phyloP scores from a whole-genome alignment of 169 alveolate species.

The Babesia bigemina region DNA sequence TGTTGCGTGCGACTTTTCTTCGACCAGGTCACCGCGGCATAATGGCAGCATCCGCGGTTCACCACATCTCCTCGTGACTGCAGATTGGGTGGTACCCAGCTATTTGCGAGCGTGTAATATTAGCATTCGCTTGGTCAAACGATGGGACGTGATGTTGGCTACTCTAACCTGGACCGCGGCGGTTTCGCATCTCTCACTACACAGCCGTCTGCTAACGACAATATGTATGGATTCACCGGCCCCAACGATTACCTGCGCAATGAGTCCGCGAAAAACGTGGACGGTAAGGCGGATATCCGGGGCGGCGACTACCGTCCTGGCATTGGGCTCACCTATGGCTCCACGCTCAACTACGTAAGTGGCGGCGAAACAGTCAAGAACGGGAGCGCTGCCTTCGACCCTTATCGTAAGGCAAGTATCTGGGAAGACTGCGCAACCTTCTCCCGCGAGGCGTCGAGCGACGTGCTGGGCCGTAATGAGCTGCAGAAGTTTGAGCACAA shows the following conservation, averaged over 20 bases:
- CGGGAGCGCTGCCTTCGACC: slow-evolving; percentile 2
- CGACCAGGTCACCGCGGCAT: slow-evolving; percentile 12
- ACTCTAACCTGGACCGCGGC: slow-evolving; percentile 23
- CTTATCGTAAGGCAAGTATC: slow-evolving; percentile 12
- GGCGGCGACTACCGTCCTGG: slow-evolving; percentile 4
- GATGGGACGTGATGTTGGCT: slow-evolving; percentile 35
- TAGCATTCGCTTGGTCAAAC: neutral
- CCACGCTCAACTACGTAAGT: neutral
- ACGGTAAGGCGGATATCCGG: neutral
- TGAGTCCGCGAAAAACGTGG: neutral
- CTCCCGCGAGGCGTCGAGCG: slow-evolving; percentile 38
- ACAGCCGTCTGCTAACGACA: slow-evolving; percentile 18
- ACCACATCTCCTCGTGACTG: neutral
- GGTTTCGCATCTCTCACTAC: slow-evolving; percentile 20
- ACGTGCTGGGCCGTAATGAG: slow-evolving; percentile 38
- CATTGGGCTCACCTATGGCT: slow-evolving; percentile 9
- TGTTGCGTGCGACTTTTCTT: slow-evolving; percentile 31
- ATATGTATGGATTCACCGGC: neutral
- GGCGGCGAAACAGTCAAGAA: slow-evolving; percentile 1
- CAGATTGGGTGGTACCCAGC: neutral
- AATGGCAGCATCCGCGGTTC: slow-evolving; percentile 2
- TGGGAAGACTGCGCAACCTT: slow-evolving; percentile 63
- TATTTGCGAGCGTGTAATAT: neutral
- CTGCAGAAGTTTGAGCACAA: slow-evolving; percentile 56
- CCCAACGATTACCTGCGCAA: neutral